Evolutionary conservation across 441 rosid species (phyloP).

Genomic region (Capsella rubella): DNA sequence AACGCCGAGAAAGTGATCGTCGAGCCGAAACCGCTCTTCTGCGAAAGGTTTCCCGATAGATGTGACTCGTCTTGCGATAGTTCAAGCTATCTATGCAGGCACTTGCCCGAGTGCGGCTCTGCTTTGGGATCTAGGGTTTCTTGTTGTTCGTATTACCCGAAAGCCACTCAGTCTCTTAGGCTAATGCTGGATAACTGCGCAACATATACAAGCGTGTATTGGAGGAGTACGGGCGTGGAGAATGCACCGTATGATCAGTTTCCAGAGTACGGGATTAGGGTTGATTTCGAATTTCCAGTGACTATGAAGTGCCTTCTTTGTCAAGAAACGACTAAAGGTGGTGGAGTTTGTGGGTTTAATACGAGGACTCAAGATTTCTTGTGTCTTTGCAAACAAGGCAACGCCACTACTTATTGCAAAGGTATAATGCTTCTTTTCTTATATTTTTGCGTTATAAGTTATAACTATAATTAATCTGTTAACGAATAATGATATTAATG

Average conservation of each 20-base stretch:
- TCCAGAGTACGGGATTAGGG: slow-evolving; percentile 83
- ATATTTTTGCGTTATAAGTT: not conserved
- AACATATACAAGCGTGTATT: slow-evolving; percentile 78
- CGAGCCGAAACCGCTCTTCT: slow-evolving; percentile 83
- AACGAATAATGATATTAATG: too few relatives aligned
- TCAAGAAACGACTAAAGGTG: slow-evolving; percentile 78
- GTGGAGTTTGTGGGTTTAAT: slow-evolving; percentile 80
- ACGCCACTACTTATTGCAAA: slow-evolving; percentile 72
- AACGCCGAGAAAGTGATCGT: slow-evolving; percentile 67
- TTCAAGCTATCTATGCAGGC: slow-evolving; percentile 85
- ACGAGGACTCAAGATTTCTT: slow-evolving; percentile 57
- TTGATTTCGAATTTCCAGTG: slow-evolving; percentile 82
- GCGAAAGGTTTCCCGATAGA: slow-evolving; percentile 86
- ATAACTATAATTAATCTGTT: not conserved
- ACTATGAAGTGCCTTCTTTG: slow-evolving; percentile 85
- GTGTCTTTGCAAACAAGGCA: slow-evolving; percentile 70
- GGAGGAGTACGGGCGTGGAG: slow-evolving; percentile 65
- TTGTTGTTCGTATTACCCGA: slow-evolving; percentile 87
- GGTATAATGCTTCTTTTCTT: slow-evolving; percentile 45
- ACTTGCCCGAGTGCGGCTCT: slow-evolving; percentile 75
- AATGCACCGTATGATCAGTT: slow-evolving; percentile 66
- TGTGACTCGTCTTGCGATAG: slow-evolving; percentile 94
- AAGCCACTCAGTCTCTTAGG: slow-evolving; percentile 82
- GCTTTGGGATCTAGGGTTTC: slow-evolving; percentile 57
- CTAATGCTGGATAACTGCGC: slow-evolving; percentile 84